These are phyloP conservation scores for Nakaseomyces uthaithaninus DNA, from an alignment of 1,139 yeast species.

Conservation along the genomic window DNA sequence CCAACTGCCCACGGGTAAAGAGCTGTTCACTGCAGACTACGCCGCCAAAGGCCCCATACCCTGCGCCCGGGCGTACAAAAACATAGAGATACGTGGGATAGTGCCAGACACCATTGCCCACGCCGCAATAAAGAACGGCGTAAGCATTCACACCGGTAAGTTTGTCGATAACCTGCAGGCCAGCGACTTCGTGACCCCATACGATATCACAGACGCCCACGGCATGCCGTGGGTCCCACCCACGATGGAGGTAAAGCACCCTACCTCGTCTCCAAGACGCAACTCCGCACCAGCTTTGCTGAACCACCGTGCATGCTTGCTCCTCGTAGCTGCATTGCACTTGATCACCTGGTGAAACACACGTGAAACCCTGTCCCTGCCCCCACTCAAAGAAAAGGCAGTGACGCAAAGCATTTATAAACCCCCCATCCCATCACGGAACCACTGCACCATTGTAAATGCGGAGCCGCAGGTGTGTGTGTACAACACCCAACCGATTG, in stretches of 20 bases:
- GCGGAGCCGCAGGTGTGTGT: too few relatives aligned
- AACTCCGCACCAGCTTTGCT: too few relatives aligned
- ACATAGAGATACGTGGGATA: conserved; percentile 43
- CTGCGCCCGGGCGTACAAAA: conserved; percentile 43
- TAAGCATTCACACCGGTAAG: conserved; percentile 39
- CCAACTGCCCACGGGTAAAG: conserved; percentile 25
- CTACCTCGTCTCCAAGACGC: background rate
- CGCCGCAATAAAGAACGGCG: conserved; percentile 43
- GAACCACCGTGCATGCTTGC: too few relatives aligned
- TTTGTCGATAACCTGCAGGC: conserved; percentile 37
- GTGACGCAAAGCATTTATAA: too few relatives aligned
- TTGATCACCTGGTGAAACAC: too few relatives aligned
- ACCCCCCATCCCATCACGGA: too few relatives aligned
- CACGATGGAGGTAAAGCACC: background rate
- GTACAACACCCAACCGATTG: too few relatives aligned
- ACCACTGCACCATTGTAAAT: too few relatives aligned
- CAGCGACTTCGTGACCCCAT: background rate
- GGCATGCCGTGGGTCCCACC: conserved; percentile 12
- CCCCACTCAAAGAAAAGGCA: too few relatives aligned
- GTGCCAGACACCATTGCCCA: conserved; percentile 44
- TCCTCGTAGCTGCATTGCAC: too few relatives aligned
- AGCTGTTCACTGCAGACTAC: background rate
- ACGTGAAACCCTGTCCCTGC: too few relatives aligned
- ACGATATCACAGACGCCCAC: conserved; percentile 16
- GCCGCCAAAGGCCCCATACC: conserved; percentile 9